Conservation (phyloP, 2,329 filamentous ascomycete species). For the Colletotrichum tropicicola region DNA sequence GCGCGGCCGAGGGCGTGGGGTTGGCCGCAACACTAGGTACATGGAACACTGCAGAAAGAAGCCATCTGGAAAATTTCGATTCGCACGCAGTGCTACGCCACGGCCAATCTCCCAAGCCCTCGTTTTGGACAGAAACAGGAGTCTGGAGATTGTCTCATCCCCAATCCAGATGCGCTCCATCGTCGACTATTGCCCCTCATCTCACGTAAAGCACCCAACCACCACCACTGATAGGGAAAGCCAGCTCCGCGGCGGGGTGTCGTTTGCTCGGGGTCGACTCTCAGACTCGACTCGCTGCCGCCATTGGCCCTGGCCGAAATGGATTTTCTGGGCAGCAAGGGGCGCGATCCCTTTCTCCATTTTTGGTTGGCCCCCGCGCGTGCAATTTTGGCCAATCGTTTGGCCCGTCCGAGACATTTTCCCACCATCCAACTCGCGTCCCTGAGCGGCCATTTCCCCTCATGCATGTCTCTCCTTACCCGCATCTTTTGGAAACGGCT, state of each 20-base stretch:
- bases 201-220: slow-evolving; percentile 17
- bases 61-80: slow-evolving; percentile 22
- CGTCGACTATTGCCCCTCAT: no score
- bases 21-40: not conserved
- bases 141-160: slow-evolving; percentile 12
- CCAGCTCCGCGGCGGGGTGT: not conserved
- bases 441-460: slow-evolving; percentile 23
- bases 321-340: slow-evolving; percentile 18
- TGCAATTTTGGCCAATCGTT: slow-evolving; percentile 29
- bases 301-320: slow-evolving; percentile 15
- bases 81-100: slow-evolving; percentile 13
- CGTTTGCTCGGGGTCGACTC: not conserved
- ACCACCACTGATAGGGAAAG: not conserved
- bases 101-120: not conserved
- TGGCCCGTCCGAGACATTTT: slow-evolving; percentile 24
- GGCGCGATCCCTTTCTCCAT: slow-evolving; percentile 31
- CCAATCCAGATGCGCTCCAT: not conserved
- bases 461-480: slow-evolving; percentile 44
- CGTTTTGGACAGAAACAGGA: not conserved
- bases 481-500: slow-evolving; percentile 31
- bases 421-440: slow-evolving; percentile 2
- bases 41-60: slow-evolving; percentile 3
- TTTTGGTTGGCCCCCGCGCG: slow-evolving; percentile 27
- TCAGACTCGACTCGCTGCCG: not conserved
- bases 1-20: not conserved